phyloP scores from a whole-genome alignment of 2,329 filamentous ascomycete genomes.

The Colletotrichum falcatum region DNA sequence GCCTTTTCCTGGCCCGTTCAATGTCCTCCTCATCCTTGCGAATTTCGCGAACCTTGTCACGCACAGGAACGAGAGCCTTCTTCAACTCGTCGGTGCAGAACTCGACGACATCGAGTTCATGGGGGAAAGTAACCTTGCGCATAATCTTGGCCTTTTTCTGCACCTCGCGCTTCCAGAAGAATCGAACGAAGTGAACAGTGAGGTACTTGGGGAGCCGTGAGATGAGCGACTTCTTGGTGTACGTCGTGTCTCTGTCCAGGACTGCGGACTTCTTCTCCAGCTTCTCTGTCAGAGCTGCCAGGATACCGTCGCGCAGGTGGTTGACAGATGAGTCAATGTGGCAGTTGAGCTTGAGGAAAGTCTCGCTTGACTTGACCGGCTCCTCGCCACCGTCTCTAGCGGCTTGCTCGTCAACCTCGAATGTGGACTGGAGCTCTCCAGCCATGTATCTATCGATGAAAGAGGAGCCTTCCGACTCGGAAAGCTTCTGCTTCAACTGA shows the following conservation, averaged over 20 bases:
- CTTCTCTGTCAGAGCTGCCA: conserved; percentile 85
- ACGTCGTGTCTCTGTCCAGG: conserved; percentile 82
- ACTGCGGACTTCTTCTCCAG: conserved; percentile 89
- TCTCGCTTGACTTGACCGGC: conserved; percentile 74
- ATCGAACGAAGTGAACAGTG: conserved; percentile 96
- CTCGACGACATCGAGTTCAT: conserved; percentile 91
- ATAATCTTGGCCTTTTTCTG: conserved; percentile 99
- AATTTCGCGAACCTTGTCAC: conserved; percentile 95
- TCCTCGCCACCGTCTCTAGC: conserved; percentile 82
- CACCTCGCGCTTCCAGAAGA: conserved; percentile 96
- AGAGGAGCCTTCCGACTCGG: conserved; percentile 65
- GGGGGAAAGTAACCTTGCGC: conserved; percentile 96
- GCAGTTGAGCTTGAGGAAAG: conserved; percentile 94
- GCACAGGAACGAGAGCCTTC: conserved; percentile 86
- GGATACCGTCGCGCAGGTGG: conserved; percentile 89
- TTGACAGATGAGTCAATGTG: conserved; percentile 91
- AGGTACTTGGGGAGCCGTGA: conserved; percentile 93
- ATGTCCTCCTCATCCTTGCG: conserved; percentile 95
- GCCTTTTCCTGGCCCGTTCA: conserved; percentile 90
- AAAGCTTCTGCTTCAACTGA: conserved; percentile 81
- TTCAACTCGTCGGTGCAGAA: conserved; percentile 94
- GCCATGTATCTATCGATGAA: conserved; percentile 94
- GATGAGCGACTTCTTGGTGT: conserved; percentile 93
- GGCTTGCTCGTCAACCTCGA: conserved; percentile 85
- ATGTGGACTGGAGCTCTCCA: conserved; percentile 81